Conservation (phyloP, 495 filamentous ascomycete species). For the Margaritispora aquatica region DNA sequence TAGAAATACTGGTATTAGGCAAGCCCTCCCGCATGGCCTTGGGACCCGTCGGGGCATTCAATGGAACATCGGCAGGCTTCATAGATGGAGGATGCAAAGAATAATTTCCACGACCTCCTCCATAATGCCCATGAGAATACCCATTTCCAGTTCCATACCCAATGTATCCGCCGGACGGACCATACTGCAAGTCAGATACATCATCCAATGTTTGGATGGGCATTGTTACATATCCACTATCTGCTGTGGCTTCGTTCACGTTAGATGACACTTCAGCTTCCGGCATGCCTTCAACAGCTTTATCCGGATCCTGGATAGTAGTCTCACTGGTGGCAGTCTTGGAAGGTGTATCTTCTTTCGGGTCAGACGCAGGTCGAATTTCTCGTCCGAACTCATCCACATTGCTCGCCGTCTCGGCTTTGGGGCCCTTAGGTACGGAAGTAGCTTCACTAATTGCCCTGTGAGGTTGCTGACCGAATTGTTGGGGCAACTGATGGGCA, state of each 20-base stretch:
- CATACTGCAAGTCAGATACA: neutral
- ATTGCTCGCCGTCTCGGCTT: conserved; percentile 24
- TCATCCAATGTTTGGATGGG: conserved; percentile 25
- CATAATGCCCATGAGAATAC: conserved; percentile 6
- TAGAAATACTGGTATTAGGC: conserved; percentile 63
- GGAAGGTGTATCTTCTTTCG: conserved; percentile 11
- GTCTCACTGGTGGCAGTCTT: conserved; percentile 16
- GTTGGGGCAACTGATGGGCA: conserved; percentile 23
- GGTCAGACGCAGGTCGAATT: conserved; percentile 28
- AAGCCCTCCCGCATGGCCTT: conserved; percentile 88
- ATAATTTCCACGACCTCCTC: conserved; percentile 13
- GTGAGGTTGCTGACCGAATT: conserved; percentile 16
- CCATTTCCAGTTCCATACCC: conserved; percentile 9
- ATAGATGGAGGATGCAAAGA: conserved; percentile 18
- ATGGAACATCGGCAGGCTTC: conserved; percentile 35
- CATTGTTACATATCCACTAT: conserved; percentile 2
- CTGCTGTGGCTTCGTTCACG: neutral
- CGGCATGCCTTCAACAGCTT: neutral
- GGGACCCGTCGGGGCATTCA: conserved; percentile 80
- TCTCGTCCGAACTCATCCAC: conserved; percentile 50
- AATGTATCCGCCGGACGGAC: neutral
- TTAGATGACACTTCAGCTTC: conserved; percentile 4
- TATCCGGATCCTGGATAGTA: neutral
- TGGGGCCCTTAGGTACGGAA: conserved; percentile 22
- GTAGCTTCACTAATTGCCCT: conserved; percentile 14